Conservation (phyloP, 2,329 filamentous ascomycete genomes). For the Aspergillus luchuensis region DNA sequence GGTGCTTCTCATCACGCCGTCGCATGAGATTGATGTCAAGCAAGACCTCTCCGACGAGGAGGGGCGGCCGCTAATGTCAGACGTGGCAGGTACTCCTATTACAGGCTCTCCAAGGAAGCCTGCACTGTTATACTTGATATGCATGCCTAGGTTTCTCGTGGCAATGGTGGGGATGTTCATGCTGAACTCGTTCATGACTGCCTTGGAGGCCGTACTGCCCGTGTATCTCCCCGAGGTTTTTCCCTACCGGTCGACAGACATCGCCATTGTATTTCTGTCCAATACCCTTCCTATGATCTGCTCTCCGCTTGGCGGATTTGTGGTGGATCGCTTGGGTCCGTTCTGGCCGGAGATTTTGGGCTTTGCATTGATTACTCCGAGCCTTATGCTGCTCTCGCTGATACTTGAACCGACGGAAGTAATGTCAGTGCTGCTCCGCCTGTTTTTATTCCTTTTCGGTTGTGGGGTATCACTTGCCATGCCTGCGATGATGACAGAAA, state of each 20-base stretch:
- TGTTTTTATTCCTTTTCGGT: constrained; percentile 14
- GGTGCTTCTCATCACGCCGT: background rate
- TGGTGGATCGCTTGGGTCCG: constrained; percentile 20
- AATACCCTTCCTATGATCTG: background rate
- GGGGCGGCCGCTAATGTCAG: background rate
- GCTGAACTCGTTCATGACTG: background rate
- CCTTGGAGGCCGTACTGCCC: background rate
- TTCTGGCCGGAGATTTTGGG: constrained; percentile 12
- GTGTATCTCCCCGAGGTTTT: background rate
- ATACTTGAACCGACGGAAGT: background rate
- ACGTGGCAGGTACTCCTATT: background rate
- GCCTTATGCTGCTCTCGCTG: constrained; percentile 14
- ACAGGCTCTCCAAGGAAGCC: background rate
- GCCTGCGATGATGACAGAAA: constrained; percentile 56
- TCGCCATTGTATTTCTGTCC: background rate
- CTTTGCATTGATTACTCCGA: constrained; percentile 9
- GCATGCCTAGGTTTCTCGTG: background rate
- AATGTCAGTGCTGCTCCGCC: constrained; percentile 5
- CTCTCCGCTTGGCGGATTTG: background rate
- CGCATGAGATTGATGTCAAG: background rate
- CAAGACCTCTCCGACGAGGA: background rate
- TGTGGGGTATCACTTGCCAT: constrained; percentile 54
- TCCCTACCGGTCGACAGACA: background rate
- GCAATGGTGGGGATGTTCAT: background rate
- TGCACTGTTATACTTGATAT: background rate